phyloP scores from a whole-genome alignment of 2,329 filamentous ascomycete genomes.

The Penicillium polonicum region DNA sequence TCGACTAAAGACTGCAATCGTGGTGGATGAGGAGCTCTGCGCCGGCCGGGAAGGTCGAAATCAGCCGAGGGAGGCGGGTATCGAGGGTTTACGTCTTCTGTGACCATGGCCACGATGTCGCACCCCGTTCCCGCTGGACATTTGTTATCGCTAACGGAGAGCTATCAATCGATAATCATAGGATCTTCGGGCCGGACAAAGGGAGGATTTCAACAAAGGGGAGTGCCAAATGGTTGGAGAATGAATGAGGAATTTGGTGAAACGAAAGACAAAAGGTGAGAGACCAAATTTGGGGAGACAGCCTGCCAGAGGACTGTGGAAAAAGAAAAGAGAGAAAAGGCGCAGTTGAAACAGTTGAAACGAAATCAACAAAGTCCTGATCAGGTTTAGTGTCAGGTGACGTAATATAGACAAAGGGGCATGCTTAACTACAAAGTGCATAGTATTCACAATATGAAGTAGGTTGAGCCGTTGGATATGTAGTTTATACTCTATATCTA shows the following conservation, averaged over 20 bases:
- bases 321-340: slow-evolving; percentile 10
- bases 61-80: slow-evolving; percentile 34
- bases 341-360: slow-evolving; percentile 15
- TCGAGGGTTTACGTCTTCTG: slow-evolving; percentile 41
- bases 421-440: background rate
- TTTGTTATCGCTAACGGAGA: slow-evolving; percentile 33
- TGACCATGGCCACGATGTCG: slow-evolving; percentile 46
- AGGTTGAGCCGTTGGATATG: background rate
- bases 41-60: slow-evolving; percentile 32
- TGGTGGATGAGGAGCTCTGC: slow-evolving; percentile 30
- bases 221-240: background rate
- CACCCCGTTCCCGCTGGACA: slow-evolving; percentile 41
- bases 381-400: slow-evolving; percentile 17
- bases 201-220: slow-evolving; percentile 2
- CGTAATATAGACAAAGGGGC: slow-evolving; percentile 12
- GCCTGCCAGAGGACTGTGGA: slow-evolving; percentile 16
- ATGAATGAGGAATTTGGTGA: slow-evolving; percentile 3
- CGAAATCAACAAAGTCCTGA: slow-evolving; percentile 17
- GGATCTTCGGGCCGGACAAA: background rate
- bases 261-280: slow-evolving; percentile 12
- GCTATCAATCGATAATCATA: slow-evolving; percentile 9
- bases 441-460: background rate
- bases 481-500: background rate
- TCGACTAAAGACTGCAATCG: slow-evolving; percentile 33
- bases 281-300: slow-evolving; percentile 13